Percentiles rank a stretch among this genome's conserved stretches.
phyloP scores from a whole-genome alignment of 176 grass and related monocot species.

The Eleusine coracana region DNA sequence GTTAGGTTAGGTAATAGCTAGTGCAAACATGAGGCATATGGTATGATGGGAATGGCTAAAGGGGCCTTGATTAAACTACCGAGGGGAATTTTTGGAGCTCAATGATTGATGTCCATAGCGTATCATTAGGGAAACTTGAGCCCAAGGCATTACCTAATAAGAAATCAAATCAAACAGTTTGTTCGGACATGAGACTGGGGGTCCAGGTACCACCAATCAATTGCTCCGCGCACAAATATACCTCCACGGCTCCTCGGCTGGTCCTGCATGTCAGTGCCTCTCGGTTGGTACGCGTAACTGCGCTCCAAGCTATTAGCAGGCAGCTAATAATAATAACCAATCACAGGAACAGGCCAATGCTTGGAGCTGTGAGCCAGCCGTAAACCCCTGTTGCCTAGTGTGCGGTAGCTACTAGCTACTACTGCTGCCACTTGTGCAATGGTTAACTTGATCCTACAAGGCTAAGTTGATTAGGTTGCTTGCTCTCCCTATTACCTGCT shows the following conservation, averaged over 20 bases:
- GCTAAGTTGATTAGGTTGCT: neutral
- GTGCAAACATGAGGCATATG: constrained; percentile 3
- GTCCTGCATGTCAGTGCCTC: neutral
- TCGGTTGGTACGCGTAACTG: neutral
- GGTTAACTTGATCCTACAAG: constrained; percentile 16
- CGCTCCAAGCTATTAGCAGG: neutral
- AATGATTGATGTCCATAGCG: constrained; percentile 65
- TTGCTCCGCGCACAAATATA: neutral
- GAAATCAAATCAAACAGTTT: constrained; percentile 31
- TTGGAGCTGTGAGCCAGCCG: constrained; percentile 67
- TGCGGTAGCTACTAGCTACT: neutral
- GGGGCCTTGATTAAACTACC: constrained; percentile 29
- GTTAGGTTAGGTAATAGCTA: constrained; percentile 34
- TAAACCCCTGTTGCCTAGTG: constrained; percentile 32
- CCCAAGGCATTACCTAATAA: constrained; percentile 39
- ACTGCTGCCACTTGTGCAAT: constrained; percentile 1
- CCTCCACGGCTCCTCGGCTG: neutral
- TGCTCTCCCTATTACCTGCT: neutral
- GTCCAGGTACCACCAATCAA: neutral
- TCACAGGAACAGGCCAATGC: constrained; percentile 39
- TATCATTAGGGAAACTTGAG: constrained; percentile 59
- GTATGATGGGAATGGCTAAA: constrained; percentile 33
- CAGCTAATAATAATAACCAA: constrained; percentile 25
- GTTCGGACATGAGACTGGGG: neutral
- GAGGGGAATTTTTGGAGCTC: constrained; percentile 35